Conservation (phyloP, 2,329 filamentous ascomycete genomes). For the Exophiala aquamarina region DNA sequence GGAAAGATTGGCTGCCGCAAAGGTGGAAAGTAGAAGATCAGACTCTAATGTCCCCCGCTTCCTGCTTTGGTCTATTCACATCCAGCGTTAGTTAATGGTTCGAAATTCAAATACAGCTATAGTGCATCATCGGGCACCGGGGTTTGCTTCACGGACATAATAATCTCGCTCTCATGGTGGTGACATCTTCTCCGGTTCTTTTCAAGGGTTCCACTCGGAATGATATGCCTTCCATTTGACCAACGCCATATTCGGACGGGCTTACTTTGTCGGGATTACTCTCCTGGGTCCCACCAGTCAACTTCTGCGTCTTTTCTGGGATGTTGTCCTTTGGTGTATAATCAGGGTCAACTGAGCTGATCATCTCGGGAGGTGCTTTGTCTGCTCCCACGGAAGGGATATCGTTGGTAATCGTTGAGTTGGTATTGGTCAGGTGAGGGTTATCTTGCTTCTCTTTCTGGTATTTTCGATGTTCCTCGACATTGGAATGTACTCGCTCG, state of each 20-base stretch:
- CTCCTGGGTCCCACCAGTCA: conserved; percentile 64
- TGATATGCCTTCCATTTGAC: conserved; percentile 80
- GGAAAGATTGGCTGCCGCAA: conserved; percentile 76
- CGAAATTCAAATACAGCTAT: conserved; percentile 1
- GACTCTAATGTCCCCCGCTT: conserved; percentile 95
- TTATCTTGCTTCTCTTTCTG: conserved; percentile 60
- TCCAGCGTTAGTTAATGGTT: not conserved
- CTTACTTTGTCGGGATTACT: conserved; percentile 41
- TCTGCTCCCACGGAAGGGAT: conserved; percentile 61
- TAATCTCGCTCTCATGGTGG: conserved; percentile 85
- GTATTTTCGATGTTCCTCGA: conserved; percentile 54
- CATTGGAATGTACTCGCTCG: conserved; percentile 35
- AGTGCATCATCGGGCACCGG: conserved; percentile 6
- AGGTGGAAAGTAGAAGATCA: conserved; percentile 93
- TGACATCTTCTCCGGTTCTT: conserved; percentile 76
- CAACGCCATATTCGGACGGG: conserved; percentile 72
- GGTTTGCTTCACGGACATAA: conserved; percentile 50
- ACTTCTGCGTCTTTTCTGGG: conserved; percentile 63
- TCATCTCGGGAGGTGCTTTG: conserved; percentile 59
- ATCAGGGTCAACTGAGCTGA: conserved; percentile 56
- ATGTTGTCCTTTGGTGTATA: conserved; percentile 60
- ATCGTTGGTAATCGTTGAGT: conserved; percentile 59
- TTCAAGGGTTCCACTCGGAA: conserved; percentile 91
- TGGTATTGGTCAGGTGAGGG: conserved; percentile 64
- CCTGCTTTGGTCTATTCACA: conserved; percentile 78